These are phyloP conservation scores for Graphilbum sp. DNA, from an alignment of 2,329 filamentous ascomycete species.

Conservation along the genomic window DNA sequence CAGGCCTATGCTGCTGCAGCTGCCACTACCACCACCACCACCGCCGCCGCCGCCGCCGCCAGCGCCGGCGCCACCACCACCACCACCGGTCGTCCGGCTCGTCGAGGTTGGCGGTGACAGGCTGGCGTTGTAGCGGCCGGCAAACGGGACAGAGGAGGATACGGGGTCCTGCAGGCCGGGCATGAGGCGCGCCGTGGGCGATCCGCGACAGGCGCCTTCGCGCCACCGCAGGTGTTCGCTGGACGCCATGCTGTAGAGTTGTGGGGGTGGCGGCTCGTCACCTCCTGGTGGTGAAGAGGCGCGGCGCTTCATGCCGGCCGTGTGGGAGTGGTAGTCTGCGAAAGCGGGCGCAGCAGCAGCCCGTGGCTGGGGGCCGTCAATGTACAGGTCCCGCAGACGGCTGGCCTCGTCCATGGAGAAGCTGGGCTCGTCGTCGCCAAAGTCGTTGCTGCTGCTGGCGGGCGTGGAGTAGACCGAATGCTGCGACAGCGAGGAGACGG, in stretches of 20 bases:
- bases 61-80: too few species aligned
- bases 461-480: conserved; percentile 16
- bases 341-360: too few species aligned
- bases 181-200: conserved; percentile 33
- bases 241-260: conserved; percentile 18
- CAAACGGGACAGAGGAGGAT: conserved; percentile 19
- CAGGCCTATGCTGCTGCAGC: conserved; percentile 20
- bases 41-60: too few species aligned
- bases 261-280: conserved; percentile 22
- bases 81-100: too few species aligned
- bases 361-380: conserved; percentile 23
- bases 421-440: conserved; percentile 31
- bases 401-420: conserved; percentile 28
- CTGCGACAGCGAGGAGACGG: background rate
- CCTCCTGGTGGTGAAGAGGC: conserved; percentile 36
- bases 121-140: conserved; percentile 31
- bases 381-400: conserved; percentile 23
- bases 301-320: conserved; percentile 34
- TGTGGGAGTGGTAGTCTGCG: conserved; percentile 10
- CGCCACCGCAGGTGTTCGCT: conserved; percentile 31
- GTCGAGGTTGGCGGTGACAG: conserved; percentile 26
- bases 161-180: conserved; percentile 28
- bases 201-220: conserved; percentile 31
- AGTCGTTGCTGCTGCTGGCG: conserved; percentile 27
- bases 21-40: too few species aligned